Base-by-base conservation (phyloP, 1,139 yeast genomes). In the Magnusiomyces paraingens region DNA sequence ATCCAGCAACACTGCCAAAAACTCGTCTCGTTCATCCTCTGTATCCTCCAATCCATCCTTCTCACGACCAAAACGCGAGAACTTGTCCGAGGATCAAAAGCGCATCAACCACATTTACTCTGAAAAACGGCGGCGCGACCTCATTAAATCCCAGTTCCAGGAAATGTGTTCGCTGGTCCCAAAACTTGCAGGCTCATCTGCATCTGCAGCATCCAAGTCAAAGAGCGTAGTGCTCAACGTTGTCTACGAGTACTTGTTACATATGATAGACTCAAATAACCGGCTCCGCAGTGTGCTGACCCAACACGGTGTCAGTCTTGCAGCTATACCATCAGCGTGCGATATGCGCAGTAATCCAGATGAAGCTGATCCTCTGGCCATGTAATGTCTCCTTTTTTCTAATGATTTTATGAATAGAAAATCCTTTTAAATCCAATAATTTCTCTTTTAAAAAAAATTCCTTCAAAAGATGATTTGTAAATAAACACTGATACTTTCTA, bases 111-210 rank as follows among this genome's bases (percentile, higher is more conserved):
- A 88, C 66, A 82, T 86, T 6, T 75, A 80, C 50, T 81, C 87
- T 52, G 96, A 88, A 67, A 89, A 87, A 68, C 80, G 81, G 62
- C 77, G 96, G 55, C 75, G 96, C 48, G 83, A 81, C 58, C 69
- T 79, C 61, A 87, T 91, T 65, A 86, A 86, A 67, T 63, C 62
- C 46, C 68, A 69, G 47, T 72, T 72, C 56, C 68, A 67, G 18
- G 69, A 67, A 50, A 64, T 73, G 64, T 67, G 73, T 52, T 57
- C 62, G 4, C 59, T 73, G 47, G 72, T 73, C 2, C 77, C 76
- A 1, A 53, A 57, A 15, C 61, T 68, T 36, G 58, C 62, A 1
- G 64, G 56, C 29, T 42, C 47, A 2, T 17, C 40, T 22, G 51
- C 57, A 12, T 38, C 47, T 1, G 48, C 48, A 1, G 15, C 55